Percentiles rank a stretch among this genome's conserved stretches.
These are phyloP conservation scores for Grosmannia serpens DNA, from an alignment of 2,329 filamentous ascomycete genomes.

Conservation along the genomic window DNA sequence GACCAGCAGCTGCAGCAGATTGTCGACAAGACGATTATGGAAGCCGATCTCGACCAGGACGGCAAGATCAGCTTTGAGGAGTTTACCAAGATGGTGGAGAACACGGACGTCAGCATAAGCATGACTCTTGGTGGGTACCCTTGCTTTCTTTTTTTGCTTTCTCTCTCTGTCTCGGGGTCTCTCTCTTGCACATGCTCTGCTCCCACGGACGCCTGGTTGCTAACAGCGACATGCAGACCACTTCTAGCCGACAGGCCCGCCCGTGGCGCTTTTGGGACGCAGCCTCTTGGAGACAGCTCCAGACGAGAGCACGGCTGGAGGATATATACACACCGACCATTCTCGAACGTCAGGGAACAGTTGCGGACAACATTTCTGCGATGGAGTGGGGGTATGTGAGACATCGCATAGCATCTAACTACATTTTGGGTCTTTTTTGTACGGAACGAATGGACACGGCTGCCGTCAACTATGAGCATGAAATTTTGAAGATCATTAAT, in stretches of 20 bases:
- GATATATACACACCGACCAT: background rate
- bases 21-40: slow-evolving; percentile 99
- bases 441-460: background rate
- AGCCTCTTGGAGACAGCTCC: background rate
- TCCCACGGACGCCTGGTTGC: background rate
- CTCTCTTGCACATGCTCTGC: background rate
- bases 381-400: background rate
- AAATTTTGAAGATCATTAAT: background rate
- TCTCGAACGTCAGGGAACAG: background rate
- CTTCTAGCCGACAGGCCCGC: background rate
- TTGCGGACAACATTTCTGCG: background rate
- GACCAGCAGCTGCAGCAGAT: slow-evolving; percentile 99
- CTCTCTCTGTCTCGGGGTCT: background rate
- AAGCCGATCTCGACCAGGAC: slow-evolving; percentile 89
- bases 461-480: background rate
- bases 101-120: slow-evolving; percentile 68
- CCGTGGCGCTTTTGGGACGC: background rate
- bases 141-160: background rate
- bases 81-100: slow-evolving; percentile 98
- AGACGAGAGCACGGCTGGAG: background rate
- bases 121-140: slow-evolving; percentile 50
- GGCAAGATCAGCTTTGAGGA: slow-evolving; percentile 99
- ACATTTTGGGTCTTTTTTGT: background rate
- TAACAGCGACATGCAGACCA: background rate
- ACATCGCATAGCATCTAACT: background rate